Percentiles rank a stretch among this genome's conserved stretches.
Evolutionary conservation across 2,329 filamentous ascomycete genomes (phyloP).

Genomic region (Achaetomium macrosporum): DNA sequence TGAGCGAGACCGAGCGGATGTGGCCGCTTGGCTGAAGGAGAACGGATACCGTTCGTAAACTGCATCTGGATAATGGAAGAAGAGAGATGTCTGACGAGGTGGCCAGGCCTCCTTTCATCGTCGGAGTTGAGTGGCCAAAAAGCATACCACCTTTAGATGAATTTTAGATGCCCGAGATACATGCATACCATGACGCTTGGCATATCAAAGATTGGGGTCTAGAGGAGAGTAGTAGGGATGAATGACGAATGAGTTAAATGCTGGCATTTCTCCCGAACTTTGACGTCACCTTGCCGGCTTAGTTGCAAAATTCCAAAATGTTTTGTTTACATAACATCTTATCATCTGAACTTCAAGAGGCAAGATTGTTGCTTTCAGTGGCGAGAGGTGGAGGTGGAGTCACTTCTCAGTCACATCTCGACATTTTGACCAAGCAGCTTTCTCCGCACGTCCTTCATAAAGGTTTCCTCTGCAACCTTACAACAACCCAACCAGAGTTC

Average conservation of each 20-base stretch:
- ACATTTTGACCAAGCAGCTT: neutral
- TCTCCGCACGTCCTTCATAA: neutral
- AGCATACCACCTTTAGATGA: constrained; percentile 12
- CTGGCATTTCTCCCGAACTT: too few relatives aligned
- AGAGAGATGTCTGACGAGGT: constrained; percentile 12
- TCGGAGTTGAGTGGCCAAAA: constrained; percentile 1
- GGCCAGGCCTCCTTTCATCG: constrained; percentile 7
- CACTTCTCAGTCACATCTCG: too few relatives aligned
- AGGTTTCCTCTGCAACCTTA: neutral
- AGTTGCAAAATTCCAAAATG: too few relatives aligned
- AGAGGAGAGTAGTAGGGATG: too few relatives aligned
- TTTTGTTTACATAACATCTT: too few relatives aligned
- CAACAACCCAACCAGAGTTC: neutral
- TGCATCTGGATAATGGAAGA: neutral
- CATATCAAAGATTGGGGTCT: neutral
- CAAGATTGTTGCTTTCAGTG: too few relatives aligned
- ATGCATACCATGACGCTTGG: neutral
- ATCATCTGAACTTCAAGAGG: too few relatives aligned
- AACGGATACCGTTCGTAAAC: constrained; percentile 30
- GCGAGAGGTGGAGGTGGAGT: too few relatives aligned
- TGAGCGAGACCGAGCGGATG: constrained; percentile 68
- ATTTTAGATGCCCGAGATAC: neutral
- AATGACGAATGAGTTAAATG: too few relatives aligned
- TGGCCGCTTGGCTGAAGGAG: constrained; percentile 39
- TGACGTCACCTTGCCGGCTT: too few relatives aligned